Evolutionary conservation across 441 rosid genomes (phyloP).

Genomic region (Oxalis stricta): DNA sequence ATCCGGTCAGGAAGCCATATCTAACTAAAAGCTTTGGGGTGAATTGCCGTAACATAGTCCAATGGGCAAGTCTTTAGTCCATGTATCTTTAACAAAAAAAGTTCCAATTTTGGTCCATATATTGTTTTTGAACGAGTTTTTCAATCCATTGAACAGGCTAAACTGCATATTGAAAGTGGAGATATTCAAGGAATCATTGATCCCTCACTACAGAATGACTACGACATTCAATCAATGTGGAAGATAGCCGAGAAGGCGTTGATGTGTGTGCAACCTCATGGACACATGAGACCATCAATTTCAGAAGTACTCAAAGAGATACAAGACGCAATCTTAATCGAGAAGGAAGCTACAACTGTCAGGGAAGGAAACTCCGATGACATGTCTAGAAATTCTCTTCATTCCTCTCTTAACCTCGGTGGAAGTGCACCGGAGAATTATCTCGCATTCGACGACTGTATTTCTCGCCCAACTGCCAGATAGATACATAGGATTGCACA

Average conservation of each 20-base stretch:
- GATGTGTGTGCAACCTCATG: slow-evolving; percentile 80
- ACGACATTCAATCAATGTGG: slow-evolving; percentile 96
- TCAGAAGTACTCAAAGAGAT: slow-evolving; percentile 90
- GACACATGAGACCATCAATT: slow-evolving; percentile 80
- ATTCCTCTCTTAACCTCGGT: slow-evolving; percentile 57
- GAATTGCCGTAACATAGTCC: slow-evolving; percentile 88
- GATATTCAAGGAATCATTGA: slow-evolving; percentile 85
- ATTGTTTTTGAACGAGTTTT: no score
- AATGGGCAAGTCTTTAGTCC: slow-evolving; percentile 88
- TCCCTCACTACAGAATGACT: slow-evolving; percentile 40
- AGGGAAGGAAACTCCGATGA: slow-evolving; percentile 70
- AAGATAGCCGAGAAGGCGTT: slow-evolving; percentile 92
- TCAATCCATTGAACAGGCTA: no score
- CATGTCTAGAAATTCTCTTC: slow-evolving; percentile 50
- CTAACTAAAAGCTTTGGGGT: slow-evolving; percentile 77
- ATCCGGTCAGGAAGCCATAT: slow-evolving; percentile 93
- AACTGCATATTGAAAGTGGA: slow-evolving; percentile 81
- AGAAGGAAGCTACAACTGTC: slow-evolving; percentile 30
- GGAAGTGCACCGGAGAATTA: slow-evolving; percentile 36
- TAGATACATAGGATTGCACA: slow-evolving; percentile 21
- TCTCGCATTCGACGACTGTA: slow-evolving; percentile 46
- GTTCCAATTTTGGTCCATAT: no score
- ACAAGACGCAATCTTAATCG: slow-evolving; percentile 74
- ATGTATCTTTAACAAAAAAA: no score
- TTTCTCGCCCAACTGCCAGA: slow-evolving; percentile 52